Evolutionary conservation across 768 basidiomycete species (phyloP).

Genomic region (Calocera cornea): DNA sequence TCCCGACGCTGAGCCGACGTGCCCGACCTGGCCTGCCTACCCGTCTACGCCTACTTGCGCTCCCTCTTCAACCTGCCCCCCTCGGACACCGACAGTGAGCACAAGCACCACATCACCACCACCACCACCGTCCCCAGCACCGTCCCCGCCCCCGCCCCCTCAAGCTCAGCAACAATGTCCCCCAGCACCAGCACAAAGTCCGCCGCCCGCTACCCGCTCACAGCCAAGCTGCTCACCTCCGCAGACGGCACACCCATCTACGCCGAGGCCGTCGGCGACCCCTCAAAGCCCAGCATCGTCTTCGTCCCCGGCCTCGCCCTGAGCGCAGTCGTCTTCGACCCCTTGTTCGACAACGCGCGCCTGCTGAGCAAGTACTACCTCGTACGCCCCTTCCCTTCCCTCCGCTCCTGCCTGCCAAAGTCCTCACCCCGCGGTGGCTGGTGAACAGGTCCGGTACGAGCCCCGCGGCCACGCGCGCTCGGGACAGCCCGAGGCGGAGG

Average conservation of each 20-base stretch:
- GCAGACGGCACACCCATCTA: slow-evolving; percentile 17
- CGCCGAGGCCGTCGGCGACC: slow-evolving; percentile 18
- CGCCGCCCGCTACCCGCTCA: background rate
- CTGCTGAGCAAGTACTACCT: slow-evolving; percentile 15
- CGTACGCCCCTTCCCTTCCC: slow-evolving; percentile 8
- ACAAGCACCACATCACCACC: background rate
- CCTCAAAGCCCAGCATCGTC: slow-evolving; percentile 15
- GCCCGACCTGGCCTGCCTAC: background rate
- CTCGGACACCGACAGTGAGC: background rate
- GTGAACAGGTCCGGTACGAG: slow-evolving; percentile 25
- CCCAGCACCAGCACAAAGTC: no score
- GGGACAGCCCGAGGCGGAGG: slow-evolving; percentile 20
- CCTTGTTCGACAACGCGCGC: slow-evolving; percentile 13
- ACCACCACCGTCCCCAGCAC: background rate
- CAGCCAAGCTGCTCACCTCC: slow-evolving; percentile 9
- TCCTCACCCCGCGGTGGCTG: background rate
- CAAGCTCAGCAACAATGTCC: background rate
- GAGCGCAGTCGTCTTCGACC: slow-evolving; percentile 14
- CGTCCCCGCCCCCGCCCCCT: background rate
- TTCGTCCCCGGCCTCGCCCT: slow-evolving; percentile 17
- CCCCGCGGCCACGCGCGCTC: slow-evolving; percentile 26
- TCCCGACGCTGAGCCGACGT: background rate
- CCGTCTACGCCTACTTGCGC: background rate
- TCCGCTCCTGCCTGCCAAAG: background rate
- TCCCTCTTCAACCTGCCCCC: background rate